These are phyloP conservation scores for Coemansia pectinata DNA, from an alignment of 192 early-diverging fungal species.

Conservation along the genomic window DNA sequence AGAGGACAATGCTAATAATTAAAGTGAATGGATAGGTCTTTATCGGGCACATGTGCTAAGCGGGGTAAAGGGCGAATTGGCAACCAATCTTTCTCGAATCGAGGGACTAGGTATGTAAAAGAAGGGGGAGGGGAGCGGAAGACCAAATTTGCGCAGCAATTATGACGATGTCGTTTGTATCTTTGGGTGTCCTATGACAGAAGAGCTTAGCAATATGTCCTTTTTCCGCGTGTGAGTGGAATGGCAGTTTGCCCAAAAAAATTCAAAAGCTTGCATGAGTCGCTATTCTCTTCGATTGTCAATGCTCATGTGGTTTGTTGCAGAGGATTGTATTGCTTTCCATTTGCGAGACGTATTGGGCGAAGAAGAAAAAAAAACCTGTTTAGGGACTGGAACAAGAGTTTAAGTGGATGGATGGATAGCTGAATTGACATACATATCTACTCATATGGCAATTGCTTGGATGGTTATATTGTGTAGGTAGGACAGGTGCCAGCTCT, in stretches of 20 bases:
- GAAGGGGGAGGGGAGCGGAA: neutral
- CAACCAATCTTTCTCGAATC: neutral
- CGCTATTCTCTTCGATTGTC: slow-evolving; percentile 3
- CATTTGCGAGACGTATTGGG: neutral
- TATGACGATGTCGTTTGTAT: neutral
- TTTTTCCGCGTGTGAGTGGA: neutral
- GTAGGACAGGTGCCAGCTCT: neutral
- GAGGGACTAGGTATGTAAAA: slow-evolving; percentile 9
- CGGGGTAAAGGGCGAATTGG: slow-evolving; percentile 4
- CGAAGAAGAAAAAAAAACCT: neutral
- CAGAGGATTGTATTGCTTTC: neutral
- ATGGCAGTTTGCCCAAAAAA: neutral
- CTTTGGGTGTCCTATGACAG: neutral
- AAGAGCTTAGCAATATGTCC: neutral
- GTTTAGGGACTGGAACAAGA: neutral
- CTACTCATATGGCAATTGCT: neutral
- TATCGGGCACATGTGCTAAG: slow-evolving; percentile 19
- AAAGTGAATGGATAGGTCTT: slow-evolving; percentile 20
- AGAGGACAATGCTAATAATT: slow-evolving; percentile 10
- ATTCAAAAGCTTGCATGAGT: neutral
- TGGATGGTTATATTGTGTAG: neutral
- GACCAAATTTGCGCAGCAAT: neutral
- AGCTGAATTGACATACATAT: neutral
- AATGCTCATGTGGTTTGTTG: slow-evolving; percentile 2
- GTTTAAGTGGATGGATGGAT: neutral